Evolutionary conservation across 169 alveolate genomes (phyloP), one percentile per base, ranked within the genome.

Genomic region (Blepharisma undulans): DNA sequence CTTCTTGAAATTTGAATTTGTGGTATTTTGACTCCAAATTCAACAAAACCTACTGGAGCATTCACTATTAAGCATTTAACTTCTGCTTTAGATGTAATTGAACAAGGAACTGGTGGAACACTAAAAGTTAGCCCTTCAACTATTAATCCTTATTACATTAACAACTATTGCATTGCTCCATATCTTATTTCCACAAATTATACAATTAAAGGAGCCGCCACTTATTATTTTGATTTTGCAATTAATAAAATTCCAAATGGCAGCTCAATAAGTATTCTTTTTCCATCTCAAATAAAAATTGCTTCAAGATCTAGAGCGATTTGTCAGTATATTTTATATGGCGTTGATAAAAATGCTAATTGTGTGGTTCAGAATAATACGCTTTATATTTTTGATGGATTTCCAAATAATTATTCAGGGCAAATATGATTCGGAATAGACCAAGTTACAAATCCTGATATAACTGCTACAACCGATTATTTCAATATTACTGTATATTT

Each of bases 341-440:
- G 8, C 22, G 12, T 82, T 19, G 12, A 19, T 22, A 1, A 10
- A 48, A 82, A 33, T 78, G 71, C 85, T 78, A 4, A 0, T 14
- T 78, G 86, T n/a, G 6, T 22, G 7, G 86, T 78, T 32, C 6
- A 27, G 6, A n/a, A n/a, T n/a, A n/a, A n/a, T n/a, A n/a, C n/a
- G n/a, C n/a, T n/a, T n/a, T n/a, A n/a, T 4, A 85, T 86, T 25
- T 19, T 36, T n/a, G 48, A 27, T n/a, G 80, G 91, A 4, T 86
- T 86, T 72, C 34, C 88, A 3, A 30, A 36, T 1, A 85, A 48
- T 1, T 48, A 48, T 5, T 0, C 18, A 0, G 82, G 72, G 10
- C 18, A 22, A 16, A 86, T 86, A 86, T 25, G 30, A 10, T 86
- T 86, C n/a, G 60, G 76, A 4, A 27, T 86, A 14, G 72, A 71